Evolutionary conservation across 2,329 filamentous ascomycete species (phyloP), one percentile per base, ranked within the genome.

Genomic region (Byssochlamys sp.): DNA sequence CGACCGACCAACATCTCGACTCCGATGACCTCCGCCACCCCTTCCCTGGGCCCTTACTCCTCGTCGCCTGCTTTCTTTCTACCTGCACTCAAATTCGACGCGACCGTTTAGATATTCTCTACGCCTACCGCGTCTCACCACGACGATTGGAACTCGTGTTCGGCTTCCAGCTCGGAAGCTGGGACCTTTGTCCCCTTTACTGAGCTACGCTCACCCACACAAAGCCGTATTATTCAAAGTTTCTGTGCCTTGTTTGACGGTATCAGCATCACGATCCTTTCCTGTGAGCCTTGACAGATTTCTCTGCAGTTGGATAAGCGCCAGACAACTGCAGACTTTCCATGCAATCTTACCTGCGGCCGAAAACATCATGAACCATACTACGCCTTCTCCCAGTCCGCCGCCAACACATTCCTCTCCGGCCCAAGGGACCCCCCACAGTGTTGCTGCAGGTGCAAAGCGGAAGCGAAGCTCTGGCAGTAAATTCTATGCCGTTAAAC

Each of bases 401-500:
- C 67, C 61, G 45, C 66, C 68, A 55, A 64, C 63, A 33, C 68
- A 66, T 62, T 57, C 60, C 24, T 68, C 67, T 26, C 64, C 69
- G 19, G 62, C 59, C 35, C 60, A 62, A 25, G 64, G 64, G 57
- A 63, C 67, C 0, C 62, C 66, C 26, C 63, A 67, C 19, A 59
- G 65, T n/a, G 62, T 72, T 25, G 73, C 72, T 28, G 69, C 69
- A 52, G 79, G 79, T 26, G 75, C 74, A 11, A 86, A 85, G 67
- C 77, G 83, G 58, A 86, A 85, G 69, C 75, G 81, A 61, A 71
- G 71, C 1, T 63, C 67, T 2, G 72, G 76, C 45, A 74, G 74
- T 28, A 85, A 85, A 64, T 86, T 82, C 68, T 88, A 87, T 66
- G 84, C 83, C 6, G 85, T 88, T 49, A 81, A 80, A 60, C 74